These are phyloP conservation scores for Penicillium coprophilum DNA, from an alignment of 495 filamentous ascomycete genomes.

Conservation along the genomic window DNA sequence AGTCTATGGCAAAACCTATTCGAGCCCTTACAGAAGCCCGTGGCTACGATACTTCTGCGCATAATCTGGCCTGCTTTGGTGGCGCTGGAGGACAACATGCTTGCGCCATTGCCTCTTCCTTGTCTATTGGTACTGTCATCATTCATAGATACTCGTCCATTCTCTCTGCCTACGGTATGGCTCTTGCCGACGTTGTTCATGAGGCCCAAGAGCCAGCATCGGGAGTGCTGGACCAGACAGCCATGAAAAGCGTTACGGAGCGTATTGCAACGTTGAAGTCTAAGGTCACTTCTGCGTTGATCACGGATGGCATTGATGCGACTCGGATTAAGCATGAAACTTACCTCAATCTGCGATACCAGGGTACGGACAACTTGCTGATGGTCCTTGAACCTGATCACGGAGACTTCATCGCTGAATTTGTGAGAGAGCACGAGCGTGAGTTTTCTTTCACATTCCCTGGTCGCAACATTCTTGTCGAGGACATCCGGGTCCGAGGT, in stretches of 20 bases:
- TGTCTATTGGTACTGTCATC: slow-evolving; percentile 45
- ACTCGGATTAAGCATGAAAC: slow-evolving; percentile 76
- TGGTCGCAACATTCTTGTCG: slow-evolving; percentile 48
- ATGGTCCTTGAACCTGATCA: slow-evolving; percentile 65
- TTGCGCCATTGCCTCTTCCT: slow-evolving; percentile 49
- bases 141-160: slow-evolving; percentile 55
- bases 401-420: slow-evolving; percentile 30
- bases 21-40: slow-evolving; percentile 53
- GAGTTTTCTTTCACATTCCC: slow-evolving; percentile 58
- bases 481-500: slow-evolving; percentile 58
- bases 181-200: slow-evolving; percentile 54
- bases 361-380: slow-evolving; percentile 82
- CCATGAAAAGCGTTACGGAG: slow-evolving; percentile 23
- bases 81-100: slow-evolving; percentile 58
- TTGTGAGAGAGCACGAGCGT: slow-evolving; percentile 57
- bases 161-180: slow-evolving; percentile 54
- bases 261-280: slow-evolving; percentile 18
- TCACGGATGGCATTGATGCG: slow-evolving; percentile 57
- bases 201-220: slow-evolving; percentile 52
- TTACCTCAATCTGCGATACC: slow-evolving; percentile 86
- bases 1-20: slow-evolving; percentile 55
- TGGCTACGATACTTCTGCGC: slow-evolving; percentile 50
- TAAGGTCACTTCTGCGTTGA: slow-evolving; percentile 12
- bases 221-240: not conserved
- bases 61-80: slow-evolving; percentile 54